Percentiles rank a stretch among this genome's conserved stretches.
Evolutionary conservation across 116 monocot species (phyloP).

Genomic region (Dioscorea cayenensis): DNA sequence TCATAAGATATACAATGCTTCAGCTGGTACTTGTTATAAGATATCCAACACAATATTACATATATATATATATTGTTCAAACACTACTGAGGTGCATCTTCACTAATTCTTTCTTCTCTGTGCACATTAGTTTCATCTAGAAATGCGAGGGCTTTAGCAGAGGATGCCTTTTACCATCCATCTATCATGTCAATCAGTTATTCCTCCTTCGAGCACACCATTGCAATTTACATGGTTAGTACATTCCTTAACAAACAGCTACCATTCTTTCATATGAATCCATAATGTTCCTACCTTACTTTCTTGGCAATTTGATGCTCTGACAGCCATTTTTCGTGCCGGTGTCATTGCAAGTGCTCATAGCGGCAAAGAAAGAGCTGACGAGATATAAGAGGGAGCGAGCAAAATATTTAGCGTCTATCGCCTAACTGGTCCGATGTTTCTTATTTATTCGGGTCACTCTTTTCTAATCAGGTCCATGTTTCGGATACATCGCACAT

Average conservation of each 20-base stretch:
- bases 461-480: neutral
- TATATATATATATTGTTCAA: neutral
- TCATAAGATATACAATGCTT: conserved; percentile 55
- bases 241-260: neutral
- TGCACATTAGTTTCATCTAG: conserved; percentile 43
- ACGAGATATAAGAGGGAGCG: conserved; percentile 55
- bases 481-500: neutral
- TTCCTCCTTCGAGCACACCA: conserved; percentile 88
- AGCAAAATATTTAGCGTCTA: conserved; percentile 46
- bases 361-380: conserved; percentile 70
- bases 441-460: conserved; percentile 6
- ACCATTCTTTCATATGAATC: neutral
- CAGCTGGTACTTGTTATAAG: conserved; percentile 50
- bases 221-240: conserved; percentile 95
- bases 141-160: conserved; percentile 83
- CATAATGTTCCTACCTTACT: neutral
- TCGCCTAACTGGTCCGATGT: conserved; percentile 10
- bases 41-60: neutral
- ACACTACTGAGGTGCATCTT: neutral
- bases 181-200: conserved; percentile 97
- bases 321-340: conserved; percentile 90
- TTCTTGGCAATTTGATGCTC: neutral
- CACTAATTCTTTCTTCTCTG: neutral
- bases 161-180: conserved; percentile 96
- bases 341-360: conserved; percentile 69